These are phyloP conservation scores for Clonostachys sp. DNA, from an alignment of 2,329 filamentous ascomycete species.

Conservation along the genomic window DNA sequence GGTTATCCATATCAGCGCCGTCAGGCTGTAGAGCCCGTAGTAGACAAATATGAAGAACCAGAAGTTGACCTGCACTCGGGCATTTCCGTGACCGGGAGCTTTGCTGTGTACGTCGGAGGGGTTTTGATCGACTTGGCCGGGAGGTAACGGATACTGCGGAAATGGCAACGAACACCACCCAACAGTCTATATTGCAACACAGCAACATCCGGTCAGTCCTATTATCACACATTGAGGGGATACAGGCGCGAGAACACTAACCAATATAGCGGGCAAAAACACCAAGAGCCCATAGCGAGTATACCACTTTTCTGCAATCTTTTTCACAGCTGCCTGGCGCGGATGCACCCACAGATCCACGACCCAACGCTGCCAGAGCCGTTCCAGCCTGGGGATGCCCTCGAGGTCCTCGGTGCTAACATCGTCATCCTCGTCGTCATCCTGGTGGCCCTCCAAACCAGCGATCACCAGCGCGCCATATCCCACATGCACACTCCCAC, in stretches of 20 bases:
- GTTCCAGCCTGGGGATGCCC: constrained; percentile 17
- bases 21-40: constrained; percentile 65
- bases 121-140: constrained; percentile 28
- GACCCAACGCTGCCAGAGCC: constrained; percentile 27
- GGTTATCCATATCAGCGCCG: constrained; percentile 65
- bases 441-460: constrained; percentile 25
- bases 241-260: constrained; percentile 23
- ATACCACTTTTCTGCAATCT: constrained; percentile 59
- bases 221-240: not conserved
- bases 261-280: constrained; percentile 55
- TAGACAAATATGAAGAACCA: constrained; percentile 70
- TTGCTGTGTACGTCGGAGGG: constrained; percentile 23
- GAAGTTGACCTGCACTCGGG: constrained; percentile 62
- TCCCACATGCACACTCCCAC: constrained; percentile 51
- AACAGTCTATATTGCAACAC: constrained; percentile 39
- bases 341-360: constrained; percentile 58
- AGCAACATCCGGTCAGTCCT: not conserved
- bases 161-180: constrained; percentile 63
- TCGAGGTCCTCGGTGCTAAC: constrained; percentile 5
- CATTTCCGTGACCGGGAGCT: constrained; percentile 57
- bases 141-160: constrained; percentile 53
- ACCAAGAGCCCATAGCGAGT: constrained; percentile 57
- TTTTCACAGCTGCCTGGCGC: constrained; percentile 51
- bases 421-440: constrained; percentile 12
- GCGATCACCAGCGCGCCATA: constrained; percentile 49